Base-by-base conservation (phyloP, 805 yeast species). In the Barnettozyma siamensis region DNA sequence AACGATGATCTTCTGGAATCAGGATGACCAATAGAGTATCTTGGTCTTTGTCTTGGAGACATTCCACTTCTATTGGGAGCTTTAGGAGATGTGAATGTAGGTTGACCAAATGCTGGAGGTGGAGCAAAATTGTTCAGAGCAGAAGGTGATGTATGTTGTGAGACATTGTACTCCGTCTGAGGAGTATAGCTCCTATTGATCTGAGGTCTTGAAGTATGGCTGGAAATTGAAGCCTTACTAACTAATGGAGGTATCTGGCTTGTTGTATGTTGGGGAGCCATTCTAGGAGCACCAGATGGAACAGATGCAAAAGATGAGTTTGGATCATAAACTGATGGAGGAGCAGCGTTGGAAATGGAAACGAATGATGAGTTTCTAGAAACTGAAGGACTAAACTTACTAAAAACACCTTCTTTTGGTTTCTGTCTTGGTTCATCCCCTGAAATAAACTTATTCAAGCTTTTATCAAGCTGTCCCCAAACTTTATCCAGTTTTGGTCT, bases 401-500 rank as follows among this genome's bases (percentile, higher is more conserved):
- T 80, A 60, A 83, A 83, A 0, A 80, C 78, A 10, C 83, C 84
- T 20, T 63, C 57, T 34, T 64, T 65, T 5, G 63, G 51, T 7
- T 64, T 61, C 0, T 64, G 52, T 21, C 69, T 67, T 3, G 38
- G 44, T 28, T 84, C 95, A 36, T 91, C 97, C 1, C 96, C 97
- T 31, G 95, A 82, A 43, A 91, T 88, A 60, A 82, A 79, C 58
- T 79, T 80, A 57, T 76, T 80, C 55, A 83, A 78, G 5, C 85
- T 76, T 57, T 87, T 87, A 59, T 87, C 95, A 34, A 87, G 62
- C 33, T 83, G 89, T 10, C 93, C 91, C 95, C 95, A 87, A 40
- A 88, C 81, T 56, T 78, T 83, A 51, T 88, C 95, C 39, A 87
- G 67, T 50, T 76, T 80, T 19, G 83, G 83, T 53, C 80, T 79